Evolutionary conservation across 2,329 filamentous ascomycete genomes (phyloP), one percentile per base, ranked within the genome.

Genomic region (Aspergillus ustus): DNA sequence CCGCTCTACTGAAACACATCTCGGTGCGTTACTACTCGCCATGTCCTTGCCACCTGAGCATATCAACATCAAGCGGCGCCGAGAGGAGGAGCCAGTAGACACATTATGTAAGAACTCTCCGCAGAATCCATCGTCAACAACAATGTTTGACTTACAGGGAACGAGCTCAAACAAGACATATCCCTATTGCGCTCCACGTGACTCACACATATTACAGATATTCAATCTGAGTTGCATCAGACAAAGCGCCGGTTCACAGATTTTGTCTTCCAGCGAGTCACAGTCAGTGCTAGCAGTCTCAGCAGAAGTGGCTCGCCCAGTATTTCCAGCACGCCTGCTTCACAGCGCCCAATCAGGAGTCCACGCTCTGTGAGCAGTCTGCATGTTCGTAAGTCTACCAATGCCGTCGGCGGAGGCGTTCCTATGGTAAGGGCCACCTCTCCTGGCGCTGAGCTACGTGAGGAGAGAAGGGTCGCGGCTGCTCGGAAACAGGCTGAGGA

Each of bases 31-130:
- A 29, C 11, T 37, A 29, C 25, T 22, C 50, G 59, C 22, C 7
- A 83, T 83, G 81, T 60, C 80, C 29, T 68, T 80, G 44, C 80
- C 81, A 49, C 82, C 82, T 45, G 81, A 83, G 57, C 78, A 81
- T 45, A 82, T 84, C 54, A 81, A 79, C 25, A 81, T 87, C 70
- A 87, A 87, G 74, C 80, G 85, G 59, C 83, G 84, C 66, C 81
- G 84, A 59, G 80, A 82, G 59, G 84, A 87, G 57, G 82, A 84
- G 52, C 83, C 84, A 3, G 80, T 85, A n/a, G 84, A 86, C 63
- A 79, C 81, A 22, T 75, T 85, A 53, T 82, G 81, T 83, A 80
- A 60, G 74, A 54, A 13, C 13, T 19, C 43, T 51, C 29, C 45
- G 49, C 52, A 48, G 22, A 20, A 40, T 28, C 22, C 49, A 15